Percentiles rank a stretch among this genome's conserved stretches.
phyloP scores from a whole-genome alignment of 169 alveolate species.

The Cryptosporidium meleagridis region DNA sequence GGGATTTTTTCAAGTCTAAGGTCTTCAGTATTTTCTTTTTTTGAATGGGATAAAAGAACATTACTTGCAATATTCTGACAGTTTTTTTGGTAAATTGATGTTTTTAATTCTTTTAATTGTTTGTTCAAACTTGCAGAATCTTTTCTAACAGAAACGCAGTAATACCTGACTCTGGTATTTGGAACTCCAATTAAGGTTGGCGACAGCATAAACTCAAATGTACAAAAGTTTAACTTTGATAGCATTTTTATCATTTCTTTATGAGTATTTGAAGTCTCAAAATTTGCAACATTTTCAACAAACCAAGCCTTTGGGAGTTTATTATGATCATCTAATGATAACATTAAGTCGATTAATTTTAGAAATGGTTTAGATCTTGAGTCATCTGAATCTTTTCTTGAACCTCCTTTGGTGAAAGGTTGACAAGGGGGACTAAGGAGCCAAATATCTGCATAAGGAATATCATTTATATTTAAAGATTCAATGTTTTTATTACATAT shows the following conservation, averaged over 20 bases:
- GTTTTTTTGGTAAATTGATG: conserved; percentile 6
- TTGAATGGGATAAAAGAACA: neutral
- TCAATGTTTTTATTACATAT: conserved; percentile 35
- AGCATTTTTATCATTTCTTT: conserved; percentile 76
- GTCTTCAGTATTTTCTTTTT: neutral
- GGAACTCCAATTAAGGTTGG: conserved; percentile 84
- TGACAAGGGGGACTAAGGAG: conserved; percentile 88
- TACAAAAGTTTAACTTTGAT: conserved; percentile 65
- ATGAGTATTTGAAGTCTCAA: conserved; percentile 82
- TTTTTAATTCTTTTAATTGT: neutral
- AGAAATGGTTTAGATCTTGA: conserved; percentile 51
- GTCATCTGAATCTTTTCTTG: conserved; percentile 77
- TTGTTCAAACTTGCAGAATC: neutral
- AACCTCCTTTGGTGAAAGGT: conserved; percentile 85
- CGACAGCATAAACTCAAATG: conserved; percentile 81
- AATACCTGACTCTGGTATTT: conserved; percentile 85
- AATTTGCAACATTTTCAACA: conserved; percentile 84
- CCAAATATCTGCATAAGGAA: conserved; percentile 82
- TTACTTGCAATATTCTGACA: conserved; percentile 4
- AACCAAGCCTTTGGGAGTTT: conserved; percentile 81
- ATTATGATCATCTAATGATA: conserved; percentile 59
- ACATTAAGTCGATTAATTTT: conserved; percentile 75
- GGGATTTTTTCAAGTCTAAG: neutral
- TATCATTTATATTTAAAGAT: conserved; percentile 12
- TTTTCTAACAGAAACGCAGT: conserved; percentile 80